Evolutionary conservation across 2,329 filamentous ascomycete genomes (phyloP).

Genomic region (Fusarium sp.): DNA sequence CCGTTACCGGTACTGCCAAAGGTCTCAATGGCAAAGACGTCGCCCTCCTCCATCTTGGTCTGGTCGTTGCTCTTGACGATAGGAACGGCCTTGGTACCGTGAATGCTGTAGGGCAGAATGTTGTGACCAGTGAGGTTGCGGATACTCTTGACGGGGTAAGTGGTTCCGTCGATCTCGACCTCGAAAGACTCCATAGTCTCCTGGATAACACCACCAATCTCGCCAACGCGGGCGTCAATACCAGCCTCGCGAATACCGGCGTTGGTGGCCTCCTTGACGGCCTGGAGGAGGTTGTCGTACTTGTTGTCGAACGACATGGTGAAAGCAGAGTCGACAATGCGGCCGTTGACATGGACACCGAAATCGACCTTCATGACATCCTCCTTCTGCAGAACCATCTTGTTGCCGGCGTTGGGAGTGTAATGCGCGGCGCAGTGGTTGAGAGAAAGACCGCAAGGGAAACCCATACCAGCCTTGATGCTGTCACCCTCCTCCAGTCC

Average conservation of each 20-base stretch:
- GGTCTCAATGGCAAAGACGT: slow-evolving; percentile 95
- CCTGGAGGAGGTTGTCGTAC: slow-evolving; percentile 79
- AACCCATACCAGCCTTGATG: slow-evolving; percentile 83
- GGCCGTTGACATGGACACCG: slow-evolving; percentile 82
- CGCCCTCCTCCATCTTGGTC: slow-evolving; percentile 98
- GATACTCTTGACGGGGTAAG: slow-evolving; percentile 84
- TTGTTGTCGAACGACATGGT: slow-evolving; percentile 79
- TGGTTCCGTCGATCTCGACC: slow-evolving; percentile 82
- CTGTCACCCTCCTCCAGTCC: slow-evolving; percentile 83
- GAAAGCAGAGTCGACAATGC: slow-evolving; percentile 85
- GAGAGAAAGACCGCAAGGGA: slow-evolving; percentile 84
- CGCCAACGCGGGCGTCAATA: slow-evolving; percentile 89
- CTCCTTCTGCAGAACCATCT: slow-evolving; percentile 74
- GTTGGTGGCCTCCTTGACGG: slow-evolving; percentile 81
- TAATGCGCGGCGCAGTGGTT: slow-evolving; percentile 90
- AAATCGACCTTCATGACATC: slow-evolving; percentile 89
- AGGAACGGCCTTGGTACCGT: slow-evolving; percentile 91
- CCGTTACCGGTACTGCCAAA: slow-evolving; percentile 95
- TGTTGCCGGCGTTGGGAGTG: slow-evolving; percentile 87
- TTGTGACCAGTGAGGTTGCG: slow-evolving; percentile 91
- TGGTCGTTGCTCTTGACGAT: slow-evolving; percentile 90
- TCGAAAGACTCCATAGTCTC: slow-evolving; percentile 95
- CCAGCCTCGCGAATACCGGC: slow-evolving; percentile 87
- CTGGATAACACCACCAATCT: slow-evolving; percentile 86
- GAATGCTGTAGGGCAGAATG: slow-evolving; percentile 89